Conservation (phyloP, 2,329 filamentous ascomycete species). For the Hortaea sp. region DNA sequence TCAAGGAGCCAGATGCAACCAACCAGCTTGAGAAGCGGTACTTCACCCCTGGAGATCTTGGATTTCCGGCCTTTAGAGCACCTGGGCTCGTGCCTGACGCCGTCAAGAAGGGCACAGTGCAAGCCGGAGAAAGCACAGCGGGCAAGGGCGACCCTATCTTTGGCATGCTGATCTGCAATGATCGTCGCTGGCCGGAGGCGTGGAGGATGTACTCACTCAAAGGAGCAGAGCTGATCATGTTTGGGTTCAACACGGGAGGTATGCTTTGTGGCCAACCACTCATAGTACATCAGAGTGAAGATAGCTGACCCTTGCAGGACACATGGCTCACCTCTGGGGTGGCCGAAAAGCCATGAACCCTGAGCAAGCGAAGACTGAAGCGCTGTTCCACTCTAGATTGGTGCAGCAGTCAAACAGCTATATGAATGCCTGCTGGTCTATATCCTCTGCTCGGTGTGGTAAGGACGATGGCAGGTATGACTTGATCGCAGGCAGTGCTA, state of each 20-base stretch:
- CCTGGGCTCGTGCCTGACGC: slow-evolving; percentile 34
- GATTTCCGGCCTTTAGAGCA: slow-evolving; percentile 44
- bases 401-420: slow-evolving; percentile 45
- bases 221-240: slow-evolving; percentile 33
- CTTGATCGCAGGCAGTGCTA: slow-evolving; percentile 40
- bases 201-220: slow-evolving; percentile 45
- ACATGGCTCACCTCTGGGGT: slow-evolving; percentile 38
- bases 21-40: slow-evolving; percentile 49
- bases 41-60: slow-evolving; percentile 43
- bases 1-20: slow-evolving; percentile 37
- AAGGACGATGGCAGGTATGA: slow-evolving; percentile 42
- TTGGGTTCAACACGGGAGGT: slow-evolving; percentile 33
- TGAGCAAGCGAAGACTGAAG: slow-evolving; percentile 37
- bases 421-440: slow-evolving; percentile 43
- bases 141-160: slow-evolving; percentile 42
- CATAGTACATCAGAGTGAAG: too few species aligned
- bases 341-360: slow-evolving; percentile 30
- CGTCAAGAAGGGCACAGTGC: slow-evolving; percentile 23
- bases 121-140: slow-evolving; percentile 15
- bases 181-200: slow-evolving; percentile 44
- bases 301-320: slow-evolving; percentile 10
- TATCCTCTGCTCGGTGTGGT: slow-evolving; percentile 41
- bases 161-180: slow-evolving; percentile 45
- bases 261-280: too few species aligned
- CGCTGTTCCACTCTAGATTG: slow-evolving; percentile 43